These are phyloP conservation scores for Penicillium sp. DNA, from an alignment of 2,329 filamentous ascomycete genomes.

Conservation along the genomic window DNA sequence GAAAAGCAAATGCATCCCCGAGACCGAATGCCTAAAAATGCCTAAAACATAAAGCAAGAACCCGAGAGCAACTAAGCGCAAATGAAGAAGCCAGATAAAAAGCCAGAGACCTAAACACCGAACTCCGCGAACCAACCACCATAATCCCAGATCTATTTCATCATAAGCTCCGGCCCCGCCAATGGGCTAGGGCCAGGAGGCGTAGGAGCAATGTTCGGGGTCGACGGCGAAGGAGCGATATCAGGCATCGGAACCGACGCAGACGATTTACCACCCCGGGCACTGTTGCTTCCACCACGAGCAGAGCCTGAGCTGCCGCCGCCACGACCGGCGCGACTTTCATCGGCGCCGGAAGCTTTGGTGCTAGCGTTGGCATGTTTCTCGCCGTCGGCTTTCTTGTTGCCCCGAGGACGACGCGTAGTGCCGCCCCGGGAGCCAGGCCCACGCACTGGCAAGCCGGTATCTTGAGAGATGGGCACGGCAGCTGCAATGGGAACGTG, in stretches of 20 bases:
- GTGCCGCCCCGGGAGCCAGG: slow-evolving; percentile 73
- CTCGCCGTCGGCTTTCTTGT: slow-evolving; percentile 77
- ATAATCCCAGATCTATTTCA: slow-evolving; percentile 28
- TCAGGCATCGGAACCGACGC: slow-evolving; percentile 22
- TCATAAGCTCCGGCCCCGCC: slow-evolving; percentile 25
- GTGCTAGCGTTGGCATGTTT: slow-evolving; percentile 67
- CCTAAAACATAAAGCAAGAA: background rate
- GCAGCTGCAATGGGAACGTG: slow-evolving; percentile 73
- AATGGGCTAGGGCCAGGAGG: slow-evolving; percentile 2
- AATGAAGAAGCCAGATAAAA: background rate
- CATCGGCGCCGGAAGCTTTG: slow-evolving; percentile 20
- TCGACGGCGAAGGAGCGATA: slow-evolving; percentile 2
- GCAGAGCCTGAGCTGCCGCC: slow-evolving; percentile 25
- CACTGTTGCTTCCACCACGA: slow-evolving; percentile 27
- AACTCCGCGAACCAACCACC: slow-evolving; percentile 1
- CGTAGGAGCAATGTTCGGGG: slow-evolving; percentile 13
- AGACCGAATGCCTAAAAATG: background rate
- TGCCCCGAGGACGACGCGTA: slow-evolving; percentile 76
- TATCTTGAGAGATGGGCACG: slow-evolving; percentile 83
- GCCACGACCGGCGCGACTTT: slow-evolving; percentile 29
- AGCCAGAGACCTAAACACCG: slow-evolving; percentile 2
- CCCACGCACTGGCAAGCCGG: slow-evolving; percentile 67
- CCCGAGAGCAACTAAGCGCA: slow-evolving; percentile 3
- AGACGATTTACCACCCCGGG: slow-evolving; percentile 29
- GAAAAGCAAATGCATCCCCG: background rate